A percentile compares a stretch with the other conserved stretches of the same genome.
Conservation (phyloP, 129 eudicot species). For the Artemisia tridentata region DNA sequence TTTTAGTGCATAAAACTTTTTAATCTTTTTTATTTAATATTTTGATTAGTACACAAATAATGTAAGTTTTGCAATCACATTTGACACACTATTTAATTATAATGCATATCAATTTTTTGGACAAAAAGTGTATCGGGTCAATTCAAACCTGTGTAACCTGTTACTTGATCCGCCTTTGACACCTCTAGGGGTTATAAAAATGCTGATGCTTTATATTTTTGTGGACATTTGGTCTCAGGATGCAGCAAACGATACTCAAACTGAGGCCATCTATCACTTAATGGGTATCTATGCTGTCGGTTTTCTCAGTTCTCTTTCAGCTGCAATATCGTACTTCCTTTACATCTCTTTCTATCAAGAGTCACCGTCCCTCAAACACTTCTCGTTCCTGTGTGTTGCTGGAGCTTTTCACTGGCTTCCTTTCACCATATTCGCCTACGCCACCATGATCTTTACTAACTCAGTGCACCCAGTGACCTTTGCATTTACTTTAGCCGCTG, state of each 20-base stretch:
- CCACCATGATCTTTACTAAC: constrained; percentile 39
- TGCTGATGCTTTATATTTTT: constrained; percentile 13
- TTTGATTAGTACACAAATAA: too few relatives aligned
- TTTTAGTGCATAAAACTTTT: too few relatives aligned
- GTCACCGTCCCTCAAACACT: constrained; percentile 49
- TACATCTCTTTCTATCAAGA: constrained; percentile 37
- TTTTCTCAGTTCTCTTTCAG: constrained; percentile 62
- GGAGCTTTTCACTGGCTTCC: constrained; percentile 95
- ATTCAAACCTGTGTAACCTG: background rate
- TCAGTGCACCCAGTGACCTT: constrained; percentile 44
- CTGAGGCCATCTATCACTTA: constrained; percentile 46
- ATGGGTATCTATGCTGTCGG: constrained; percentile 65
- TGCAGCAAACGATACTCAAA: constrained; percentile 22
- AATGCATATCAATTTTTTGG: background rate
- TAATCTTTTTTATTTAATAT: too few relatives aligned
- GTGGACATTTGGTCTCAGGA: constrained; percentile 36
- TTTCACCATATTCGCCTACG: constrained; percentile 58
- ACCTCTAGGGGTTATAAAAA: background rate
- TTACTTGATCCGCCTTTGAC: background rate
- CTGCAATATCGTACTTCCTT: constrained; percentile 54
- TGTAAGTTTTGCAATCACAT: background rate
- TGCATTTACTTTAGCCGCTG: constrained; percentile 46
- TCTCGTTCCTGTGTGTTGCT: constrained; percentile 55
- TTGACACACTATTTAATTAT: background rate
- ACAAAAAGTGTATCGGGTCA: background rate